Evolutionary conservation across 2,329 filamentous ascomycete genomes (phyloP).

Genomic region (Fusarium nanum): DNA sequence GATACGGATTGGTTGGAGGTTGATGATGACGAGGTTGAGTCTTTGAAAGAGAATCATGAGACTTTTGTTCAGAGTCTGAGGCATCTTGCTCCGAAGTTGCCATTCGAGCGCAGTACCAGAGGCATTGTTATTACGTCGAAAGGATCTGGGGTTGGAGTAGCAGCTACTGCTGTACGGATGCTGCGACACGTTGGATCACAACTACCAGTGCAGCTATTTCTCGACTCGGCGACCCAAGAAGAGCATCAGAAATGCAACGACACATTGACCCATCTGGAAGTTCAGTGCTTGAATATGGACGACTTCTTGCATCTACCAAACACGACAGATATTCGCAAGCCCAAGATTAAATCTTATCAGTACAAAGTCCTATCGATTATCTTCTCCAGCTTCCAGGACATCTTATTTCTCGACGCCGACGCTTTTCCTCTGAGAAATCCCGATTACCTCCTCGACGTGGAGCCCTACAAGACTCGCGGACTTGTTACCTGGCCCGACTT

Average conservation of each 20-base stretch:
- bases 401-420: conserved; percentile 42
- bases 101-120: conserved; percentile 19
- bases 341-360: conserved; percentile 33
- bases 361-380: conserved; percentile 40
- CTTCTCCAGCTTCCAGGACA: conserved; percentile 42
- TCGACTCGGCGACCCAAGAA: conserved; percentile 33
- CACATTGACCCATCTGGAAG: conserved; percentile 8
- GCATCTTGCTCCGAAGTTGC: conserved; percentile 25
- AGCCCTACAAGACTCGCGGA: conserved; percentile 35
- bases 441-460: conserved; percentile 30
- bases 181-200: conserved; percentile 37
- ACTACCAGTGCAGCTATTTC: conserved; percentile 35
- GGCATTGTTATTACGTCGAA: conserved; percentile 41
- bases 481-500: conserved; percentile 45
- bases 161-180: conserved; percentile 40
- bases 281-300: conserved; percentile 41
- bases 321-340: neutral
- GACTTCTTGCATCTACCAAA: conserved; percentile 28
- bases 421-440: conserved; percentile 40
- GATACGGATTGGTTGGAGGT: conserved; percentile 34
- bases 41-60: conserved; percentile 31
- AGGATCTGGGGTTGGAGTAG: conserved; percentile 32
- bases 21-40: conserved; percentile 16
- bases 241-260: conserved; percentile 25
- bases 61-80: conserved; percentile 24